Conservation (phyloP, 176 grass and related monocot genomes). For the Echinochloa phyllopogon region DNA sequence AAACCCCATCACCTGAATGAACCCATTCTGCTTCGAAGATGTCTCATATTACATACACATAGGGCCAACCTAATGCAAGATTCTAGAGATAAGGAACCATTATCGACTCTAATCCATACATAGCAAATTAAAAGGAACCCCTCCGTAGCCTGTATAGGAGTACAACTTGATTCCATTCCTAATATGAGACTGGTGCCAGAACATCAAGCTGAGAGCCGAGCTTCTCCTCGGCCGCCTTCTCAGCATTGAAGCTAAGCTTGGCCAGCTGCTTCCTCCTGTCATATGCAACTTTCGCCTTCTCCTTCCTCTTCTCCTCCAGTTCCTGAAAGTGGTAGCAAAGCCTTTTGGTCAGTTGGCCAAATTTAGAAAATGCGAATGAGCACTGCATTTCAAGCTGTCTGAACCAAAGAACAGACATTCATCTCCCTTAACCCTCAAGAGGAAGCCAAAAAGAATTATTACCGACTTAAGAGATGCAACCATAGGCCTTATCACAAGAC, state of each 20-base stretch:
- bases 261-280: conserved; percentile 67
- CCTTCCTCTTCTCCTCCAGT: conserved; percentile 67
- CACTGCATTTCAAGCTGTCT: neutral
- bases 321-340: conserved; percentile 32
- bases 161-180: neutral
- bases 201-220: conserved; percentile 54
- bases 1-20: neutral
- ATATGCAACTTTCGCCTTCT: conserved; percentile 53
- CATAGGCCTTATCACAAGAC: neutral
- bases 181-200: conserved; percentile 18
- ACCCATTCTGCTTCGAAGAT: too few species aligned
- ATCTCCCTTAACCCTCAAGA: neutral
- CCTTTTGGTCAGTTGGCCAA: neutral
- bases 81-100: neutral
- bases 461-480: neutral
- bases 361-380: neutral
- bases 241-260: conserved; percentile 56
- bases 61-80: neutral
- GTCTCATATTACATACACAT: neutral
- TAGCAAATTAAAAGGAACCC: neutral
- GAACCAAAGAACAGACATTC: neutral
- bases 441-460: neutral
- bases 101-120: neutral
- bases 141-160: neutral
- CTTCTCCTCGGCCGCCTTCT: conserved; percentile 65